These are phyloP conservation scores for Populus deltoides DNA, from an alignment of 345 rosid genomes.

Conservation along the genomic window DNA sequence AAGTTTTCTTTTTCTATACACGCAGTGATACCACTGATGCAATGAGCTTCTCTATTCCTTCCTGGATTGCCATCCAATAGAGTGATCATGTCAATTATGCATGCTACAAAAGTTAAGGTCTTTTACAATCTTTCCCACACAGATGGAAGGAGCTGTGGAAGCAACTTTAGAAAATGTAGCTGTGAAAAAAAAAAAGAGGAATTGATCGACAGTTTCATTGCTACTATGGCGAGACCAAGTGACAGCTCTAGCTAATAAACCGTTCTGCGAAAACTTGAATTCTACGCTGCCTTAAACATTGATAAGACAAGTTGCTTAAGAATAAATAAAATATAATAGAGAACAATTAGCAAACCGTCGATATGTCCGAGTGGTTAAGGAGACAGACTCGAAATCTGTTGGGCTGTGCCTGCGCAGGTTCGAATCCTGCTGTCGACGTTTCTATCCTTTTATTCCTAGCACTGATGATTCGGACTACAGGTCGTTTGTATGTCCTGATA, in stretches of 20 bases:
- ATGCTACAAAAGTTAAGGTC: too few species aligned
- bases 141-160: background rate
- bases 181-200: background rate
- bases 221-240: too few species aligned
- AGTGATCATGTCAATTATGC: background rate
- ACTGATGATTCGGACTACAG: background rate
- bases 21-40: background rate
- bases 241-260: too few species aligned
- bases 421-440: constrained; percentile 99
- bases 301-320: accelerated
- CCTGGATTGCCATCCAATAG: background rate
- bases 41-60: background rate
- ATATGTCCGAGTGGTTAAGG: constrained; percentile 99
- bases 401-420: constrained; percentile 99
- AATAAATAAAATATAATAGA: background rate
- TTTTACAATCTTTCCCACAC: background rate
- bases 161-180: background rate
- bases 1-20: background rate
- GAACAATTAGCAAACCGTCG: background rate
- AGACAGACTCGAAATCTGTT: constrained; percentile 99
- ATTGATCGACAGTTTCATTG: too few species aligned
- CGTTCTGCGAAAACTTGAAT: background rate
- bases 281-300: too few species aligned
- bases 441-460: background rate
- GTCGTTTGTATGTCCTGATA: background rate